A percentile compares a stretch with the other conserved stretches of the same genome.
phyloP scores from a whole-genome alignment of 2,329 filamentous ascomycete species.

The Penicillium sp. region DNA sequence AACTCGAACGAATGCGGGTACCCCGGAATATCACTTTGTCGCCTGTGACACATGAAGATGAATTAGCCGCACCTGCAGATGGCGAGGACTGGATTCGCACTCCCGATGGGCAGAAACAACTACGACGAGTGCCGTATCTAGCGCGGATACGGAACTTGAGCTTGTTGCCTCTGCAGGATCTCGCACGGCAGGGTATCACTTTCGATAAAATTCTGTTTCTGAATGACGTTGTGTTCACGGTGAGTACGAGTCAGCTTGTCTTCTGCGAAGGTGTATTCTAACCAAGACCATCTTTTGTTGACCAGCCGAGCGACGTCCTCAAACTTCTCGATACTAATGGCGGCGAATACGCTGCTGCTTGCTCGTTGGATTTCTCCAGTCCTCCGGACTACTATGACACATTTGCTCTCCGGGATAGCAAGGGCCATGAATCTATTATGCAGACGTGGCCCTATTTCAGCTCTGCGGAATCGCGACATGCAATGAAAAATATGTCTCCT shows the following conservation, averaged over 20 bases:
- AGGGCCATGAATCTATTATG: constrained; percentile 55
- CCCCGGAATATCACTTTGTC: constrained; percentile 50
- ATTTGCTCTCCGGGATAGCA: constrained; percentile 60
- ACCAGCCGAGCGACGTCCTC: constrained; percentile 45
- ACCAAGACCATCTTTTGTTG: neutral
- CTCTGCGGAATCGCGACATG: constrained; percentile 41
- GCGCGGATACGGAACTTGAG: constrained; percentile 56
- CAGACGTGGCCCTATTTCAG: constrained; percentile 61
- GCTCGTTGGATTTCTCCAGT: constrained; percentile 61
- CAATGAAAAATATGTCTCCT: constrained; percentile 46
- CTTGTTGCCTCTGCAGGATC: constrained; percentile 50
- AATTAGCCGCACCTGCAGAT: constrained; percentile 40
- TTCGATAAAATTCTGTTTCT: constrained; percentile 55
- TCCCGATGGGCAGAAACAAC: constrained; percentile 45
- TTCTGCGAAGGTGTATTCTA: neutral
- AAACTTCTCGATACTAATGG: constrained; percentile 52
- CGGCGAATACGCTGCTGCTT: constrained; percentile 57
- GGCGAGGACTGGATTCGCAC: constrained; percentile 57
- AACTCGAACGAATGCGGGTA: constrained; percentile 48
- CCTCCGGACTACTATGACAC: constrained; percentile 64
- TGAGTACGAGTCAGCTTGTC: constrained; percentile 11
- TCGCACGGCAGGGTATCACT: constrained; percentile 43
- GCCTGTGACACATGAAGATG: constrained; percentile 51
- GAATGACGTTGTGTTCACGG: constrained; percentile 41
- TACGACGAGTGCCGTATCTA: constrained; percentile 61